A percentile compares a stretch with the other conserved stretches of the same genome.
Conservation (phyloP, 2,329 filamentous ascomycete species). For the Aschersonia sp. region DNA sequence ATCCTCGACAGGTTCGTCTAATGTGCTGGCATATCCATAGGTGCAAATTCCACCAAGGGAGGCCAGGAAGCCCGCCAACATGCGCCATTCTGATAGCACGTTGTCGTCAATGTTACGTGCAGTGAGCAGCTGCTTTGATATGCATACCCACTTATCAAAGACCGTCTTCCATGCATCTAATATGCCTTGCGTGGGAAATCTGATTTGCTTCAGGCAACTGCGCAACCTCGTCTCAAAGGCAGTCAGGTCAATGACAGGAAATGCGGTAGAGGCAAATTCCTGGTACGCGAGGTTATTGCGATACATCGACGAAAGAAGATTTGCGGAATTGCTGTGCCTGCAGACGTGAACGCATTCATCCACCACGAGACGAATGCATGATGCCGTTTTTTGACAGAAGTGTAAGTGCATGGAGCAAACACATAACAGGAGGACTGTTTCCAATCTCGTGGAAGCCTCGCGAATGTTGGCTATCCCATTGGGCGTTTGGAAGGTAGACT, state of each 20-base stretch:
- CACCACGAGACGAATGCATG: slow-evolving; percentile 46
- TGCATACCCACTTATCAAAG: slow-evolving; percentile 49
- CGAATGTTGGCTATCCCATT: slow-evolving; percentile 40
- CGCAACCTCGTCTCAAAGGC: slow-evolving; percentile 55
- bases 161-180: slow-evolving; percentile 52
- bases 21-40: slow-evolving; percentile 38
- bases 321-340: slow-evolving; percentile 31
- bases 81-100: slow-evolving; percentile 49
- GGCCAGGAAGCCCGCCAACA: slow-evolving; percentile 53
- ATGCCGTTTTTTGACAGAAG: slow-evolving; percentile 48
- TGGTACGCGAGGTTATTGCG: slow-evolving; percentile 46
- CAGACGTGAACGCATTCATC: slow-evolving; percentile 43
- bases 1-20: slow-evolving; percentile 43
- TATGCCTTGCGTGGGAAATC: slow-evolving; percentile 50
- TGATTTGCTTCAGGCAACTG: slow-evolving; percentile 42
- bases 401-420: slow-evolving; percentile 53
- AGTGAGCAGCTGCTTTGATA: slow-evolving; percentile 47
- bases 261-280: slow-evolving; percentile 48
- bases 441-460: slow-evolving; percentile 37
- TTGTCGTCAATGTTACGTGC: slow-evolving; percentile 39
- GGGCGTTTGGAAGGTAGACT: slow-evolving; percentile 40
- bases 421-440: slow-evolving; percentile 47
- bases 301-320: slow-evolving; percentile 36
- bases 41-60: slow-evolving; percentile 53
- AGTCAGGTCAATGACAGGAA: slow-evolving; percentile 53